A percentile compares a stretch with the other conserved stretches of the same genome.
These are phyloP conservation scores for Fusarium falciforme DNA, from an alignment of 2,329 filamentous ascomycete species.

Conservation along the genomic window DNA sequence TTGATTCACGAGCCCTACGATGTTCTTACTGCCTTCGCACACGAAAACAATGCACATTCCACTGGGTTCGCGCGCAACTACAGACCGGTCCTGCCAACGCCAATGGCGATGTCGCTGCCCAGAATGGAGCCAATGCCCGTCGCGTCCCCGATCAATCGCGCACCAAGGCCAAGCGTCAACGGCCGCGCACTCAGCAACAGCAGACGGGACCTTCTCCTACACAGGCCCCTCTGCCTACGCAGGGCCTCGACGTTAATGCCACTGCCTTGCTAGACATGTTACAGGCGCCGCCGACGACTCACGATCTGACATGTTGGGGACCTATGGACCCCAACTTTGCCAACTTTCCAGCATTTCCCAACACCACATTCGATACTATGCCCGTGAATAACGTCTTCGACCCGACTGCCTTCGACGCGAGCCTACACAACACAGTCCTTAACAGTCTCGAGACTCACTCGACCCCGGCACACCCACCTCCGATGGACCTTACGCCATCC, in stretches of 20 bases:
- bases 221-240: constrained; percentile 38
- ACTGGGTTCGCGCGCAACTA: constrained; percentile 44
- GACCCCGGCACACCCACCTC: constrained; percentile 31
- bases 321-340: constrained; percentile 42
- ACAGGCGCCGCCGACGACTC: constrained; percentile 42
- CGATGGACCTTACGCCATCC: constrained; percentile 37
- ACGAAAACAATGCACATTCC: constrained; percentile 44
- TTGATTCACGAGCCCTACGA: constrained; percentile 43
- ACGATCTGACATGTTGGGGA: constrained; percentile 43
- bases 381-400: constrained; percentile 41
- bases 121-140: constrained; percentile 31
- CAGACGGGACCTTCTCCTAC: constrained; percentile 34
- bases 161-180: constrained; percentile 43
- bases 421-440: constrained; percentile 39
- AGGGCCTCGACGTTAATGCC: constrained; percentile 42
- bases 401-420: constrained; percentile 38
- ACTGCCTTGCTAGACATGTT: constrained; percentile 44
- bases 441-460: constrained; percentile 31
- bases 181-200: constrained; percentile 40
- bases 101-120: constrained; percentile 28
- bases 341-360: constrained; percentile 39
- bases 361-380: constrained; percentile 41
- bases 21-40: constrained; percentile 45
- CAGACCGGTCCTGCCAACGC: constrained; percentile 39
- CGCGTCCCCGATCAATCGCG: constrained; percentile 42